Conservation (phyloP, 441 rosid genomes). For the Brassica balearica region DNA sequence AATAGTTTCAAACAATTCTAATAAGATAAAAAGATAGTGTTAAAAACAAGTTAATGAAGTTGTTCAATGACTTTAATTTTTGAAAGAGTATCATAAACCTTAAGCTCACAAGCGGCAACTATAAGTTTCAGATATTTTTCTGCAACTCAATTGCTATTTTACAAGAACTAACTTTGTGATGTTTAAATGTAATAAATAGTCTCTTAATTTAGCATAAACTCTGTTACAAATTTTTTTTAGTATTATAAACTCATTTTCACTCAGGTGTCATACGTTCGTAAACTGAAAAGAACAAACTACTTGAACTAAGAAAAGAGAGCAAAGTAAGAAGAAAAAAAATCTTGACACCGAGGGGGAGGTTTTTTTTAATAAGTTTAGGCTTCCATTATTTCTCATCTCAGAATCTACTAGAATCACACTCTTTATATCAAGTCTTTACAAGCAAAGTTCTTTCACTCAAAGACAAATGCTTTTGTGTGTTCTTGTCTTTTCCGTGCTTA, state of each 20-base stretch:
- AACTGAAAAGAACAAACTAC: neutral
- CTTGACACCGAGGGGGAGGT: neutral
- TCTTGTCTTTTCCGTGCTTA: neutral
- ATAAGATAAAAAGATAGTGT: neutral
- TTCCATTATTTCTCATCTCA: neutral
- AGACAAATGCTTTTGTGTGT: neutral
- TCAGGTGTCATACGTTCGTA: neutral
- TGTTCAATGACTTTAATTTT: neutral
- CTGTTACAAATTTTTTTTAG: neutral
- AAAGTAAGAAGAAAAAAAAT: neutral
- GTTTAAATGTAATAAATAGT: neutral
- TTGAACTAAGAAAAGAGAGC: neutral
- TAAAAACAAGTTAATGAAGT: neutral
- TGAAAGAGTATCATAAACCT: neutral
- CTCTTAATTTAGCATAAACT: neutral
- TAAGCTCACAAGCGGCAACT: neutral
- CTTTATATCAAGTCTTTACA: neutral
- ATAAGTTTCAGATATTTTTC: neutral
- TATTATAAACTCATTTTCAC: neutral
- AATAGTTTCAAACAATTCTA: too few species aligned
- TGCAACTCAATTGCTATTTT: neutral
- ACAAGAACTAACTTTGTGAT: neutral
- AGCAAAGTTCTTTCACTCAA: neutral
- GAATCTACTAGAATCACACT: neutral
- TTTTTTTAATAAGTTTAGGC: neutral